Evolutionary conservation across 2,329 filamentous ascomycete species (phyloP).

Genomic region (Botryotinia narcissicola): DNA sequence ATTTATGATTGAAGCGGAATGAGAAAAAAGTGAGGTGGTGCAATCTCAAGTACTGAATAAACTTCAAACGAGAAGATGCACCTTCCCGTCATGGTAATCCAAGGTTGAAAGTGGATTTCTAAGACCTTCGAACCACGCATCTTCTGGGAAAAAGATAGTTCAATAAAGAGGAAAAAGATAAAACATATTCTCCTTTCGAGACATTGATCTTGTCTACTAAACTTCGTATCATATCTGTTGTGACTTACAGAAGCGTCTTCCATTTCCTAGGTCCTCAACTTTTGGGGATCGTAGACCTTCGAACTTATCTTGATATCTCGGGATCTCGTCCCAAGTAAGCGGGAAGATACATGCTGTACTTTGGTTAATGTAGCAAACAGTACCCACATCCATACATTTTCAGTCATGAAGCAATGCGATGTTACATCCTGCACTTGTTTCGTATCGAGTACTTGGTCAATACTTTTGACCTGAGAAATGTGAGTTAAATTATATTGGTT

Average conservation of each 20-base stretch:
- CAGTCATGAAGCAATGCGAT: neutral
- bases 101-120: neutral
- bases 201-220: neutral
- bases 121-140: neutral
- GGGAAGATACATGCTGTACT: neutral
- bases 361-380: neutral
- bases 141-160: too few species aligned
- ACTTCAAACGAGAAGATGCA: conserved; percentile 2
- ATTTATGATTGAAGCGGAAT: neutral
- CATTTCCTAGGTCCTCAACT: neutral
- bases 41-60: neutral
- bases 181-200: neutral
- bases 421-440: neutral
- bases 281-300: neutral
- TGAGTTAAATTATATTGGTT: neutral
- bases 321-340: neutral
- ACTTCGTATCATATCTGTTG: neutral
- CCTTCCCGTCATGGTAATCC: conserved; percentile 2
- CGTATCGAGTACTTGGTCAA: too few species aligned
- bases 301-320: neutral
- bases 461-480: neutral
- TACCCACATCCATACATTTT: neutral
- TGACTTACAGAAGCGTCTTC: too few species aligned
- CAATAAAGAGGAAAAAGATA: too few species aligned
- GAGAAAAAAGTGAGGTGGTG: neutral